Evolutionary conservation across 495 filamentous ascomycete genomes (phyloP).

Genomic region (Penicillium paradoxum): DNA sequence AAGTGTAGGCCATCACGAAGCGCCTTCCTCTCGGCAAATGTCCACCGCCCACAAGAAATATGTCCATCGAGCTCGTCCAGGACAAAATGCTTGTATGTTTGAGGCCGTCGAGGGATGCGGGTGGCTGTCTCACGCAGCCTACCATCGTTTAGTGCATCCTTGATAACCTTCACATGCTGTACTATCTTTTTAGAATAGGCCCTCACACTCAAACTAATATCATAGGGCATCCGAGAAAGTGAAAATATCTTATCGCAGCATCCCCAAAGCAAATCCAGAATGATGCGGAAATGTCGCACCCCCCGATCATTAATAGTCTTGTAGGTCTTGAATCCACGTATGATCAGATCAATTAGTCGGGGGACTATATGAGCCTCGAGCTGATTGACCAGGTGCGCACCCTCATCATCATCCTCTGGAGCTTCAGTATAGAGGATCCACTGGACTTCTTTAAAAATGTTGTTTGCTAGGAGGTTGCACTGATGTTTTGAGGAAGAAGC

Average conservation of each 20-base stretch:
- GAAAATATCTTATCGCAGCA: slow-evolving; percentile 10
- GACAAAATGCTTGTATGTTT: neutral
- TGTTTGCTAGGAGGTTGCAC: slow-evolving; percentile 3
- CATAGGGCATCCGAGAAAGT: neutral
- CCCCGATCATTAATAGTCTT: neutral
- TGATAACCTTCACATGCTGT: neutral
- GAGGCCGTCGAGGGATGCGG: neutral
- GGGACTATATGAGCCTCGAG: slow-evolving; percentile 24
- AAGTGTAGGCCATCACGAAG: slow-evolving; percentile 2
- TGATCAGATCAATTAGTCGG: slow-evolving; percentile 14
- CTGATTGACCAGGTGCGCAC: slow-evolving; percentile 10
- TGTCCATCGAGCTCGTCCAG: neutral
- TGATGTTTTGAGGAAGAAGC: neutral
- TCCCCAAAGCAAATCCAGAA: slow-evolving; percentile 12
- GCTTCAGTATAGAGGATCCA: slow-evolving; percentile 2
- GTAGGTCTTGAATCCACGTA: slow-evolving; percentile 22
- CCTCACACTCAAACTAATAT: neutral
- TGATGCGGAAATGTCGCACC: slow-evolving; percentile 5
- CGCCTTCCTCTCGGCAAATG: neutral
- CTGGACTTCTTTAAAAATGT: slow-evolving; percentile 1
- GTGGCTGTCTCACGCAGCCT: neutral
- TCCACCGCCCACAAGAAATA: slow-evolving; percentile 2
- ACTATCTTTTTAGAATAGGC: neutral
- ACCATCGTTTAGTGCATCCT: slow-evolving; percentile 2
- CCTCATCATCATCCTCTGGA: neutral